Percentiles rank a stretch among this genome's conserved stretches.
These are phyloP conservation scores for Hypoxylon trugodes DNA, from an alignment of 495 filamentous ascomycete species.

Conservation along the genomic window DNA sequence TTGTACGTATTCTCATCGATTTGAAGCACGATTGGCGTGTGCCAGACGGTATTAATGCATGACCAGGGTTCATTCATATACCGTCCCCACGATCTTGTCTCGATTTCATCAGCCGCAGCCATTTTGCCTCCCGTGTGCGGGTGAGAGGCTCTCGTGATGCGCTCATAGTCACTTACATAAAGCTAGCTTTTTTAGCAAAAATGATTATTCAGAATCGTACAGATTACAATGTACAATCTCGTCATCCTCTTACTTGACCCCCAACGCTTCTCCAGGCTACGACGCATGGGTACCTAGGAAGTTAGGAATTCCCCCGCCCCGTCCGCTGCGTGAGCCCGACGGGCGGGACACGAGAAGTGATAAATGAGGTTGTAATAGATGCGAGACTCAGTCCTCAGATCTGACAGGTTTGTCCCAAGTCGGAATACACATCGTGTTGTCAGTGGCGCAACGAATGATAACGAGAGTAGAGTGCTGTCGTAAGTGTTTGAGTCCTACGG, in stretches of 20 bases:
- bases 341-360: constrained; percentile 30
- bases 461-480: constrained; percentile 1
- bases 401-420: constrained; percentile 19
- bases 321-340: constrained; percentile 27
- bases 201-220: background rate
- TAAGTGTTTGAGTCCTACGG: background rate
- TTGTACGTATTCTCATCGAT: background rate
- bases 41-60: constrained; percentile 23
- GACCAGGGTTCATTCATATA: constrained; percentile 25
- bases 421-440: constrained; percentile 30
- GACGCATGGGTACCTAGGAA: too few relatives aligned
- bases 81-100: constrained; percentile 32
- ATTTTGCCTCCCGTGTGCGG: background rate
- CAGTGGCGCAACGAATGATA: constrained; percentile 11
- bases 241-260: too few relatives aligned
- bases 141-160: background rate
- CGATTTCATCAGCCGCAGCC: constrained; percentile 33
- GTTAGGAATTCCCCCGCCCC: constrained; percentile 24
- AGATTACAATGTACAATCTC: background rate
- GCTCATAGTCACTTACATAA: constrained; percentile 3
- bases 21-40: constrained; percentile 30
- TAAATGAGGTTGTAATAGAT: constrained; percentile 27
- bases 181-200: background rate
- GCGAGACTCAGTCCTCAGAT: constrained; percentile 24
- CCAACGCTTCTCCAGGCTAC: too few relatives aligned